These are phyloP conservation scores for Penicillium janthinellum DNA, from an alignment of 2,329 filamentous ascomycete species.

Conservation along the genomic window DNA sequence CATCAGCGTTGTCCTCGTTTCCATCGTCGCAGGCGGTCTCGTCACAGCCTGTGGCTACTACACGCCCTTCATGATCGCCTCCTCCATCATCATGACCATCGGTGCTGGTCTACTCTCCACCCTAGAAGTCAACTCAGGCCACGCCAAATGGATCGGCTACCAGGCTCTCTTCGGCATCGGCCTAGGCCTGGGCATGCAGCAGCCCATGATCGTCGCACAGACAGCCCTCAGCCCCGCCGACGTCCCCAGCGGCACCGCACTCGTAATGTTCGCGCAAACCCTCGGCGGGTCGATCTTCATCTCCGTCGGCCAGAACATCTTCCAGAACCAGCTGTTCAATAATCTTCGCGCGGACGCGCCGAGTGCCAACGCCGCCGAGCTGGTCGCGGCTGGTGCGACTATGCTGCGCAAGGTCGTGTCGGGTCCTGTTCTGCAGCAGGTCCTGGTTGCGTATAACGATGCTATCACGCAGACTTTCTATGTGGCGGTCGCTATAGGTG, in stretches of 20 bases:
- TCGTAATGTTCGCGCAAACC: slow-evolving; percentile 42
- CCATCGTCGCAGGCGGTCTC: slow-evolving; percentile 34
- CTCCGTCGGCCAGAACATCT: slow-evolving; percentile 42
- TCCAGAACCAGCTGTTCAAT: slow-evolving; percentile 38
- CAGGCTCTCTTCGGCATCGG: slow-evolving; percentile 42
- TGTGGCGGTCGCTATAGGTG: slow-evolving; percentile 41
- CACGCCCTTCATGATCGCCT: slow-evolving; percentile 42
- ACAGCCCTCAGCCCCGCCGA: slow-evolving; percentile 35
- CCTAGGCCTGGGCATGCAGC: slow-evolving; percentile 40
- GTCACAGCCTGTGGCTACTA: slow-evolving; percentile 43
- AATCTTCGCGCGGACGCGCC: slow-evolving; percentile 31
- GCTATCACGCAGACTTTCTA: slow-evolving; percentile 44
- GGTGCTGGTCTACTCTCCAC: slow-evolving; percentile 42
- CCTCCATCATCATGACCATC: slow-evolving; percentile 35
- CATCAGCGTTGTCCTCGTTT: slow-evolving; percentile 33
- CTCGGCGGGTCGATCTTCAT: slow-evolving; percentile 43
- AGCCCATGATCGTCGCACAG: slow-evolving; percentile 40
- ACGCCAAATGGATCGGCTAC: slow-evolving; percentile 44
- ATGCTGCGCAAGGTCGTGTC: slow-evolving; percentile 36
- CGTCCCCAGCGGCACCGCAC: slow-evolving; percentile 38
- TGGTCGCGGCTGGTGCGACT: slow-evolving; percentile 43
- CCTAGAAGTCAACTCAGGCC: slow-evolving; percentile 33
- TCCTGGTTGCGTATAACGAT: slow-evolving; percentile 41
- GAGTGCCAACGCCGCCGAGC: slow-evolving; percentile 26
- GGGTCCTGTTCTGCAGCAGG: slow-evolving; percentile 27